Conservation (phyloP, 495 filamentous ascomycete genomes). For the Hyaloscypha hepaticicola region DNA sequence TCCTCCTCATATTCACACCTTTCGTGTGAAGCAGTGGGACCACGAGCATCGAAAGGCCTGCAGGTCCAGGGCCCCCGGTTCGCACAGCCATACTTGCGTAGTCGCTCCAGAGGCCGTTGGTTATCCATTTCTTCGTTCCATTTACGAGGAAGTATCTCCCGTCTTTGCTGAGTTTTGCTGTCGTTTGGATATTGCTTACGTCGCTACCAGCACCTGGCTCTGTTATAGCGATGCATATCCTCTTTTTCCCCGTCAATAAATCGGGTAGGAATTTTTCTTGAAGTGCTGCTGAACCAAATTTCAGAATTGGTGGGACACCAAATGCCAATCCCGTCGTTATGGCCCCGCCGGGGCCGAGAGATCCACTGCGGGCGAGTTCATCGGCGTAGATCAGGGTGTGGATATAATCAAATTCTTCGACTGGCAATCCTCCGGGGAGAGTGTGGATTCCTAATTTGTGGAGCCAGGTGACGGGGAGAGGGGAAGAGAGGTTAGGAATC, state of each 20-base stretch:
- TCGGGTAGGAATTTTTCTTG: constrained; percentile 66
- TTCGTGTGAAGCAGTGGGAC: constrained; percentile 62
- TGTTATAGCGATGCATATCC: constrained; percentile 75
- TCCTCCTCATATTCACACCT: constrained; percentile 64
- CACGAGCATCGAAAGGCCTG: constrained; percentile 63
- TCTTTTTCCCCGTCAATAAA: constrained; percentile 61
- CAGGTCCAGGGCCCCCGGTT: constrained; percentile 64
- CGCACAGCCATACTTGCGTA: constrained; percentile 73
- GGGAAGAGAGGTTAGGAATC: constrained; percentile 61
- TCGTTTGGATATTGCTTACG: constrained; percentile 68
- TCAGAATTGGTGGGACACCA: constrained; percentile 67
- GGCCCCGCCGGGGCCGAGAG: constrained; percentile 57
- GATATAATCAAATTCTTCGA: constrained; percentile 74
- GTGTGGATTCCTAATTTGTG: constrained; percentile 62
- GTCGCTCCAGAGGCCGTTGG: constrained; percentile 75
- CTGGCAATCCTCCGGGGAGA: constrained; percentile 62
- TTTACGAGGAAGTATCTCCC: constrained; percentile 71
- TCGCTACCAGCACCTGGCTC: constrained; percentile 72
- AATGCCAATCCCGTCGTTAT: constrained; percentile 70
- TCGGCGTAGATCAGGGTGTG: constrained; percentile 68
- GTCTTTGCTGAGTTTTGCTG: constrained; percentile 59
- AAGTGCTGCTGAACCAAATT: constrained; percentile 59
- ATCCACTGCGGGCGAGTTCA: constrained; percentile 65
- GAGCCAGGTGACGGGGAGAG: constrained; percentile 66
- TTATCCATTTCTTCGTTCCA: constrained; percentile 80